These are phyloP conservation scores for Cytidiella melzeri DNA, from an alignment of 768 basidiomycete genomes.

Conservation along the genomic window DNA sequence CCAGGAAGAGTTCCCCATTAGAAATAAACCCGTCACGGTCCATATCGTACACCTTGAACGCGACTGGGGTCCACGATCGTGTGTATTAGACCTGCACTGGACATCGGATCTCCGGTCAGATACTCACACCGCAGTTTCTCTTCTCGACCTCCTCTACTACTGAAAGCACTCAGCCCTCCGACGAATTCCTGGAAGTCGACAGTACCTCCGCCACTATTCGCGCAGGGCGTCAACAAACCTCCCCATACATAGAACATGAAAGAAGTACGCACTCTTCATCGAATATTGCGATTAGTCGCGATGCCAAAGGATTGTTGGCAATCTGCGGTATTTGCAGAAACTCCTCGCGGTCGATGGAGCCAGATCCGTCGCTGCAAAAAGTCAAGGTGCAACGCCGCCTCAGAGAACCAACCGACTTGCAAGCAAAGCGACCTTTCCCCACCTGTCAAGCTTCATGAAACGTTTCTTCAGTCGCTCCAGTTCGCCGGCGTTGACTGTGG, in stretches of 20 bases:
- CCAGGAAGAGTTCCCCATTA: constrained; percentile 96
- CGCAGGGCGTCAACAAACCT: neutral
- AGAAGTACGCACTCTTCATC: constrained; percentile 84
- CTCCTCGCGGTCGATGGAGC: constrained; percentile 97
- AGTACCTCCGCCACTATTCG: constrained; percentile 84
- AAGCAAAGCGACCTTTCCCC: constrained; percentile 10
- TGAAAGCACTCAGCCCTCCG: constrained; percentile 95
- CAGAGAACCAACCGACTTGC: neutral
- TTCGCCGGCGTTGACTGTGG: constrained; percentile 86
- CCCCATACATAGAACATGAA: neutral
- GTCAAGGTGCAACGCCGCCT: neutral
- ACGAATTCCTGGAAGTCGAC: constrained; percentile 99
- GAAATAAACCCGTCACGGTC: constrained; percentile 97
- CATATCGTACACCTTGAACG: constrained; percentile 99
- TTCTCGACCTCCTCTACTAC: constrained; percentile 91
- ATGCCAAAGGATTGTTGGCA: constrained; percentile 93
- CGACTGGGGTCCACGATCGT: constrained; percentile 50
- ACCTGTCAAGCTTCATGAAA: constrained; percentile 99
- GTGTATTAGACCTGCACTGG: neutral
- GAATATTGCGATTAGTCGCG: constrained; percentile 98
- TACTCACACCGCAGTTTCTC: constrained; percentile 91
- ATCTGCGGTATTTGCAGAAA: constrained; percentile 99
- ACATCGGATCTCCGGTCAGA: neutral
- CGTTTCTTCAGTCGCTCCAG: constrained; percentile 95
- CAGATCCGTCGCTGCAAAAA: constrained; percentile 77